Percentiles rank a stretch among this genome's conserved stretches.
Evolutionary conservation across 352 stramenopile species (phyloP).

Genomic region (Globisporangium spinosum): DNA sequence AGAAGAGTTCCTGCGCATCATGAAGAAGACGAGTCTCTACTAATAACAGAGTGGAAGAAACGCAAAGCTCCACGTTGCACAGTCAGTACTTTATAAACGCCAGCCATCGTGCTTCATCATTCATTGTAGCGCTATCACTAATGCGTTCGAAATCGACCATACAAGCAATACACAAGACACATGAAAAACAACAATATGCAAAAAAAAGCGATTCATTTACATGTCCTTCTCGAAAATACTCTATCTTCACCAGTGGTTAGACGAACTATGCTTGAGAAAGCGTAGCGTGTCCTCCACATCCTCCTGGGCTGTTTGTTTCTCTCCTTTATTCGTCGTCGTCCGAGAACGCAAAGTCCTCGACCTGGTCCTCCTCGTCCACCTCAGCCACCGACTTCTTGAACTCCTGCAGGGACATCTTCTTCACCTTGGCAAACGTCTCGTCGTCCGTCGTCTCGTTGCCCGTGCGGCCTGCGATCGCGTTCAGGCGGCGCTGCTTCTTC

Average conservation of each 20-base stretch:
- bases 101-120: neutral
- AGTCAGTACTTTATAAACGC: neutral
- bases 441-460: constrained; percentile 49
- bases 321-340: constrained; percentile 54
- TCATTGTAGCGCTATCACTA: neutral
- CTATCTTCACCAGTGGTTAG: neutral
- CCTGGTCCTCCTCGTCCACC: constrained; percentile 68
- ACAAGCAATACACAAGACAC: neutral
- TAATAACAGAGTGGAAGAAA: constrained; percentile 9
- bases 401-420: constrained; percentile 79
- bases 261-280: neutral
- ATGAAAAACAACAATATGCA: constrained; percentile 4
- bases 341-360: constrained; percentile 79
- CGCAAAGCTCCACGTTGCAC: neutral
- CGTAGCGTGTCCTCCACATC: no score
- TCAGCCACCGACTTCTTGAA: constrained; percentile 74
- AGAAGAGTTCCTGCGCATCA: constrained; percentile 96
- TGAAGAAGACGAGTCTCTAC: constrained; percentile 94
- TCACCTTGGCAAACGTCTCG: constrained; percentile 67
- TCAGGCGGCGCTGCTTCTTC: constrained; percentile 43
- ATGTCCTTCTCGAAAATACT: constrained; percentile 14
- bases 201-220: constrained; percentile 9
- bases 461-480: constrained; percentile 18
- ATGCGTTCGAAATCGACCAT: neutral
- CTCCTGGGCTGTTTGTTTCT: neutral